phyloP scores from a whole-genome alignment of 345 rosid genomes.

The Lepidium aucheri region DNA sequence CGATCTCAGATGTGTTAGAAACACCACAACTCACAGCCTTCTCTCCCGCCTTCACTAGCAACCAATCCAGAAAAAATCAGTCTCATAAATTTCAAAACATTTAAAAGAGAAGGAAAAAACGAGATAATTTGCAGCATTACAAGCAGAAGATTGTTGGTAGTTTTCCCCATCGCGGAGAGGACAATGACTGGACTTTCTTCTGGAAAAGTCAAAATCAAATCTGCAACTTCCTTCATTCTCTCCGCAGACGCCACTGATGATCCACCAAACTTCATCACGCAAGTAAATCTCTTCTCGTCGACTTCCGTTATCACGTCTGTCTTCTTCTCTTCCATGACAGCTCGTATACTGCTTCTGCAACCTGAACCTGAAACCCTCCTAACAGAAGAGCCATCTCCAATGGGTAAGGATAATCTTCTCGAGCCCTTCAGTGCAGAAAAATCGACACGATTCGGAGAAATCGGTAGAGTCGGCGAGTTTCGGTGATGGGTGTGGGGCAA shows the following conservation, averaged over 20 bases:
- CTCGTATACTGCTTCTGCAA: constrained; percentile 5
- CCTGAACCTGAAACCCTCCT: constrained; percentile 8
- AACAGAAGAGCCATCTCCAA: constrained; percentile 23
- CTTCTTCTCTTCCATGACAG: constrained; percentile 25
- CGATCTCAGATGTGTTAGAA: constrained; percentile 51
- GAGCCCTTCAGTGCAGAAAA: constrained; percentile 1
- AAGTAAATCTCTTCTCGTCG: constrained; percentile 43
- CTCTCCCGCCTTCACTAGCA: constrained; percentile 77
- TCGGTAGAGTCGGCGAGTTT: constrained; percentile 24
- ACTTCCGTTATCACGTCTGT: constrained; percentile 5
- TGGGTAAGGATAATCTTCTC: neutral
- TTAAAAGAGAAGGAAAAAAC: neutral
- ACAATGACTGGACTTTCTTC: constrained; percentile 79
- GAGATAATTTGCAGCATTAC: constrained; percentile 30
- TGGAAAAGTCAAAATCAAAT: constrained; percentile 70
- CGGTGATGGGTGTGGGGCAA: neutral
- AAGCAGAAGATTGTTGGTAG: constrained; percentile 82
- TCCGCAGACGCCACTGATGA: constrained; percentile 77
- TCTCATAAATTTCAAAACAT: neutral
- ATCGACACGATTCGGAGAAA: constrained; percentile 16
- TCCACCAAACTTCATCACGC: constrained; percentile 98
- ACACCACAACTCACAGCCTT: constrained; percentile 92
- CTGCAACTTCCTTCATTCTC: constrained; percentile 88
- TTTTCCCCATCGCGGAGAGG: constrained; percentile 96
- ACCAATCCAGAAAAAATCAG: neutral